Evolutionary conservation across 2,329 filamentous ascomycete species (phyloP).

Genomic region (Ilyonectria destructans): DNA sequence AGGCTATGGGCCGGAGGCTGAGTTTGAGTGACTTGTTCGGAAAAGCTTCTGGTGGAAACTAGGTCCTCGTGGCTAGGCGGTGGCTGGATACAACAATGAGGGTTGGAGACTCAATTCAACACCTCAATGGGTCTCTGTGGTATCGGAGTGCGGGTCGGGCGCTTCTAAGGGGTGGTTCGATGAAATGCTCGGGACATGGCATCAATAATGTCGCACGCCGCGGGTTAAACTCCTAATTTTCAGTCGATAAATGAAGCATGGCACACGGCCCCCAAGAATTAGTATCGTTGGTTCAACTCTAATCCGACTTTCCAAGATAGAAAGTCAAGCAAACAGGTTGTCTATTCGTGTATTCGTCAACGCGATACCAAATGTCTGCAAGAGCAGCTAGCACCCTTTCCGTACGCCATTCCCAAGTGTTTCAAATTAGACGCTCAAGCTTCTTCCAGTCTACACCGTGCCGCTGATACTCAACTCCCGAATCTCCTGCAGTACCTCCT

Average conservation of each 20-base stretch:
- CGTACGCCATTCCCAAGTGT: slow-evolving; percentile 49
- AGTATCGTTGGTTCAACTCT: background rate
- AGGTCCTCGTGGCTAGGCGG: slow-evolving; percentile 23
- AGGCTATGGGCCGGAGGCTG: slow-evolving; percentile 62
- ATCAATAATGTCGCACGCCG: background rate
- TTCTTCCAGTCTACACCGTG: slow-evolving; percentile 66
- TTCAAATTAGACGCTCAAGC: slow-evolving; percentile 25
- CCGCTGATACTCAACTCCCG: slow-evolving; percentile 93
- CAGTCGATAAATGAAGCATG: background rate
- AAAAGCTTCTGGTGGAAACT: slow-evolving; percentile 43
- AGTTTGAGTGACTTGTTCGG: slow-evolving; percentile 65
- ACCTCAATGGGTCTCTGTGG: background rate
- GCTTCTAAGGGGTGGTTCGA: background rate
- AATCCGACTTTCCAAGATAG: slow-evolving; percentile 9
- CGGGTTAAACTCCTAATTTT: background rate
- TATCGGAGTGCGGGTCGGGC: background rate
- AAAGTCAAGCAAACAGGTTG: slow-evolving; percentile 24
- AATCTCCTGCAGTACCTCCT: slow-evolving; percentile 97
- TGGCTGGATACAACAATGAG: background rate
- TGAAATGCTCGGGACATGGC: background rate
- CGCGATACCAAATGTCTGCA: slow-evolving; percentile 48
- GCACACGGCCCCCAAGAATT: background rate
- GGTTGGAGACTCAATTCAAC: slow-evolving; percentile 7
- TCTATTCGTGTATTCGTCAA: slow-evolving; percentile 49
- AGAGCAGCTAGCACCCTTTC: slow-evolving; percentile 43